These are phyloP conservation scores for Penicillium herquei DNA, from an alignment of 495 filamentous ascomycete genomes.

Conservation along the genomic window DNA sequence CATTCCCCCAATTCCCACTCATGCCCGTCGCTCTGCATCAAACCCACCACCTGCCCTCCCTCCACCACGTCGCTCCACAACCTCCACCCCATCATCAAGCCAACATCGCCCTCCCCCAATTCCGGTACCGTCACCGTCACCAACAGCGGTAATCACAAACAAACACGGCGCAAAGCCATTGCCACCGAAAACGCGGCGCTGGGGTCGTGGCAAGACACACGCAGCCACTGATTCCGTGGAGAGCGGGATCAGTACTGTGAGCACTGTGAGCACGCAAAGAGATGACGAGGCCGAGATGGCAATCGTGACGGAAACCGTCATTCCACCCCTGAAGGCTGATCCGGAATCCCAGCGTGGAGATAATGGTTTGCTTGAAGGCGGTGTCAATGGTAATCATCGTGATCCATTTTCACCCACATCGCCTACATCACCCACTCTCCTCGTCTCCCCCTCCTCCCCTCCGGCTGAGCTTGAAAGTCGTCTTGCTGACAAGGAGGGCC, in stretches of 20 bases:
- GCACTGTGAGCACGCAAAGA: conserved; percentile 17
- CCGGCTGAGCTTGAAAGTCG: neutral
- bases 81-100: conserved; percentile 23
- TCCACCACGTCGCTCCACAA: conserved; percentile 36
- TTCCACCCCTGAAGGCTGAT: neutral
- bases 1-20: conserved; percentile 21
- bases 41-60: conserved; percentile 42
- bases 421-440: conserved; percentile 22
- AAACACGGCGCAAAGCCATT: conserved; percentile 36
- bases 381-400: neutral
- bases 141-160: neutral
- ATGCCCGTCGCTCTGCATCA: conserved; percentile 36
- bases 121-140: neutral
- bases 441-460: conserved; percentile 13
- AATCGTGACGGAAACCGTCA: conserved; percentile 10
- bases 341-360: neutral
- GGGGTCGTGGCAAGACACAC: conserved; percentile 29
- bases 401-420: conserved; percentile 29
- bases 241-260: conserved; percentile 18
- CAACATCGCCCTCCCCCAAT: conserved; percentile 22
- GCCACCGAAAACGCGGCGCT: conserved; percentile 41
- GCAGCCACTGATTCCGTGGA: conserved; percentile 27
- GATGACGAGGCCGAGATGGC: conserved; percentile 14
- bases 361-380: neutral
- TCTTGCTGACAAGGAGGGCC: neutral